phyloP scores from a whole-genome alignment of 257 asterid species.

The Orobanche coerulescens region DNA sequence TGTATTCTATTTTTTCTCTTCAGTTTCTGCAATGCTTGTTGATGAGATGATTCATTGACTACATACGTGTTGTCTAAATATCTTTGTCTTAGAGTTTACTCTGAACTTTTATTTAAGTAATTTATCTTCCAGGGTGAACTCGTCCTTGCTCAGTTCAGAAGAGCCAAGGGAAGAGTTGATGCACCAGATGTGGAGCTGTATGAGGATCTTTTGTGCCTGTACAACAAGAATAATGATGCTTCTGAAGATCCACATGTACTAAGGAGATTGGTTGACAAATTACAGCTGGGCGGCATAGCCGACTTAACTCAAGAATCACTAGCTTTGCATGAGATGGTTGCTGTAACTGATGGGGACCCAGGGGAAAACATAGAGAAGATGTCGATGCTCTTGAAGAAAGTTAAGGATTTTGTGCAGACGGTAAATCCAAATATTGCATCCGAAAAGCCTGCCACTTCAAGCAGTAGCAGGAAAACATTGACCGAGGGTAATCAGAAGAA shows the following conservation, averaged over 20 bases:
- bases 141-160: conserved; percentile 89
- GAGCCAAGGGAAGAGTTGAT: conserved; percentile 92
- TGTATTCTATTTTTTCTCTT: conserved; percentile 5
- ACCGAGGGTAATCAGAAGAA: conserved; percentile 37
- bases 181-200: conserved; percentile 64
- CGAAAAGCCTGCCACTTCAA: conserved; percentile 45
- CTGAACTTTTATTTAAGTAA: neutral
- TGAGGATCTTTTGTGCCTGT: conserved; percentile 68
- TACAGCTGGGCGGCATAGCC: conserved; percentile 69
- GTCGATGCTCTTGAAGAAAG: conserved; percentile 80
- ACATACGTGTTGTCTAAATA: conserved; percentile 2
- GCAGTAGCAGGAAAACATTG: conserved; percentile 42
- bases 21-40: neutral
- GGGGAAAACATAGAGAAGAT: conserved; percentile 85
- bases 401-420: conserved; percentile 86
- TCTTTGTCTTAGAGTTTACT: neutral
- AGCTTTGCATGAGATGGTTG: conserved; percentile 94
- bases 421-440: conserved; percentile 51
- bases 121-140: conserved; percentile 71
- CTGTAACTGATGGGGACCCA: conserved; percentile 79
- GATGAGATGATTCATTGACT: neutral
- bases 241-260: conserved; percentile 45
- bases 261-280: conserved; percentile 63
- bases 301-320: conserved; percentile 89
- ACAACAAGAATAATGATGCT: conserved; percentile 34